These are phyloP conservation scores for Acer campestre DNA, from an alignment of 345 rosid species.

Conservation along the genomic window DNA sequence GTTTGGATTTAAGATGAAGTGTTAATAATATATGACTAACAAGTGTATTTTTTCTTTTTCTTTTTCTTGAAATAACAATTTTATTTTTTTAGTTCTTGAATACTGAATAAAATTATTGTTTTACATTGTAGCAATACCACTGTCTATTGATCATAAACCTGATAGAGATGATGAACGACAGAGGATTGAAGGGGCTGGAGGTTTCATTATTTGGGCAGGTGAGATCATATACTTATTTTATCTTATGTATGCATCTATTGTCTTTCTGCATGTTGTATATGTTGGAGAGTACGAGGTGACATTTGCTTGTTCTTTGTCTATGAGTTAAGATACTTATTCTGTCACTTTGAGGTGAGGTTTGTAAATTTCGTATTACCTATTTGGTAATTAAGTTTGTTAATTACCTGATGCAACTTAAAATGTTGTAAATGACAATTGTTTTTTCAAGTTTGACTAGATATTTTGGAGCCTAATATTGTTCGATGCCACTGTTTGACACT, in stretches of 20 bases:
- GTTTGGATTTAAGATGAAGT: background rate
- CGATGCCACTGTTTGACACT: constrained; percentile 11
- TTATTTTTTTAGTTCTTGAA: background rate
- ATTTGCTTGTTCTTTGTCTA: background rate
- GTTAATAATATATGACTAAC: background rate
- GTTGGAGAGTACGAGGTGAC: background rate
- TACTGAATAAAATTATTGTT: constrained; percentile 1
- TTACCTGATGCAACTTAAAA: background rate
- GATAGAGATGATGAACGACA: constrained; percentile 53
- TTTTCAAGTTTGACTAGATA: background rate
- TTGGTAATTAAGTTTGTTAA: background rate
- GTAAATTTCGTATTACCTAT: background rate
- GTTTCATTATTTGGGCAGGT: constrained; percentile 60
- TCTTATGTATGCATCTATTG: constrained; percentile 8
- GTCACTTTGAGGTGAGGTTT: background rate
- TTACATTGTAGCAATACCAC: constrained; percentile 42
- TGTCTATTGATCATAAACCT: constrained; percentile 54
- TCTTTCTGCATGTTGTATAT: background rate
- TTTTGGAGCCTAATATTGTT: background rate
- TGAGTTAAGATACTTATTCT: background rate
- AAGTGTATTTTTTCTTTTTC: background rate
- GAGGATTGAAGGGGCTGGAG: constrained; percentile 56
- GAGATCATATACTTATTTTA: constrained; percentile 2
- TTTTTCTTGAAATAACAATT: background rate
- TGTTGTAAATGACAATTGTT: background rate